Evolutionary conservation across 2,329 filamentous ascomycete genomes (phyloP).

Genomic region (Cadophora sp.): DNA sequence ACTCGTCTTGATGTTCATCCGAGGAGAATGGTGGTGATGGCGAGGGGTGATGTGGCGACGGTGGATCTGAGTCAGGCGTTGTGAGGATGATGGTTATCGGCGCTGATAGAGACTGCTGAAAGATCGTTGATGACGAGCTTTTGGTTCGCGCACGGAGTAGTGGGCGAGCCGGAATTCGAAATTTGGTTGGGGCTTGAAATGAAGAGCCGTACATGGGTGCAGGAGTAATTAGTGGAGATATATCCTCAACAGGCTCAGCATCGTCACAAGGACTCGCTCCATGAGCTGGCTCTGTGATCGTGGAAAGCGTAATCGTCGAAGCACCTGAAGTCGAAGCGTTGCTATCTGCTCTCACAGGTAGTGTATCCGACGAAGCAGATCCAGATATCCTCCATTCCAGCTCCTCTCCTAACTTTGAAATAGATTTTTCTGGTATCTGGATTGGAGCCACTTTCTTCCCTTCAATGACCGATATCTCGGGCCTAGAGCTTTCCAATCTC

Average conservation of each 20-base stretch:
- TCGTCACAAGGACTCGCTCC: background rate
- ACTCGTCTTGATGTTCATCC: background rate
- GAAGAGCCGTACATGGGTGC: background rate
- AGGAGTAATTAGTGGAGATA: no score
- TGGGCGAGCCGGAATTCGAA: background rate
- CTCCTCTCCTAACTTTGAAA: background rate
- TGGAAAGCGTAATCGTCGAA: background rate
- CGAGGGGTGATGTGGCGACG: background rate
- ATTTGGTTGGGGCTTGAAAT: background rate
- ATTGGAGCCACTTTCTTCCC: background rate
- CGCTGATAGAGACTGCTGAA: conserved; percentile 20
- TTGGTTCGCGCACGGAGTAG: conserved; percentile 3
- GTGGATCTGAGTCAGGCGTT: conserved; percentile 28
- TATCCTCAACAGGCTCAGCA: background rate
- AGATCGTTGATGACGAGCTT: conserved; percentile 22
- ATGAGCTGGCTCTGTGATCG: background rate
- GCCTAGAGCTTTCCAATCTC: background rate
- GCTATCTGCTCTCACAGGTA: conserved; percentile 6
- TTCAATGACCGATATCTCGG: background rate
- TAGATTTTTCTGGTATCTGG: background rate
- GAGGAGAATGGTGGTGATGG: background rate
- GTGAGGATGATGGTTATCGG: conserved; percentile 39
- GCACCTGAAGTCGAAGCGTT: background rate
- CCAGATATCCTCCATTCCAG: background rate
- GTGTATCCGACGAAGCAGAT: conserved; percentile 8